Base-by-base conservation (phyloP, 78 protist species). In the Guillardia theta region DNA sequence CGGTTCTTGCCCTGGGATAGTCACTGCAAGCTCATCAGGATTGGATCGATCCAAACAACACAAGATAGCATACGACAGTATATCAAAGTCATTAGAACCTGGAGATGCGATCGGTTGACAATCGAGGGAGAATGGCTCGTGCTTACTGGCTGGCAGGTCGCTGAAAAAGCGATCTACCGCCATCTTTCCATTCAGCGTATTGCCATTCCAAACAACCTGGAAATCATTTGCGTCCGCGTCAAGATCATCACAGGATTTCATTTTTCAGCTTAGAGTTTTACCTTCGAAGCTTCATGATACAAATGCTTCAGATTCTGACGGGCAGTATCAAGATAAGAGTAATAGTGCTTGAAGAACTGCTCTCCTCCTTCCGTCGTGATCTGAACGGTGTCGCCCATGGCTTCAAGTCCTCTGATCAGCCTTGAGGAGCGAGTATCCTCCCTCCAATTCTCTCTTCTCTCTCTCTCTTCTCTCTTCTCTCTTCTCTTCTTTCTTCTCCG, bases 201-300 rank as follows among this genome's bases (percentile, higher is more conserved):
- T 70, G 41, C 83, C 83, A 24, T 70, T 70, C 83, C 83, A 70
- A 15, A 70, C 83, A 24, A 70, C 83, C 70, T 58, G 70, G 39
- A 30, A 1, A 58, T 30, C 70, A 58, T 58, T 24, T 6, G 70
- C 6, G 6, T 24, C 6, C 27, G 70, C 39, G 30, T 50, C 30
- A 50, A 19, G 58, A 50, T 50, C 30, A 50, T 19, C 15, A 15
- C 58, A 50, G 58, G 30, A 50, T 15, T 50, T 15, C 15, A 10
- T 50, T 50, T 50, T 50, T 15, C 30, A 27, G 70, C 27, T 24
- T 0, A 9, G 70, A 30, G 70, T 8, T 58, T 30, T 27, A 50
- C 70, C 41, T 70, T 70, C 36, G 83, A 70, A 15, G n/a, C 83
- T 24, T 70, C 83, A 6, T 70, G 83, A 43, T 70, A 70, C 83